Conservation (phyloP, 73 alveolate species). For the Paramecium bursaria region DNA sequence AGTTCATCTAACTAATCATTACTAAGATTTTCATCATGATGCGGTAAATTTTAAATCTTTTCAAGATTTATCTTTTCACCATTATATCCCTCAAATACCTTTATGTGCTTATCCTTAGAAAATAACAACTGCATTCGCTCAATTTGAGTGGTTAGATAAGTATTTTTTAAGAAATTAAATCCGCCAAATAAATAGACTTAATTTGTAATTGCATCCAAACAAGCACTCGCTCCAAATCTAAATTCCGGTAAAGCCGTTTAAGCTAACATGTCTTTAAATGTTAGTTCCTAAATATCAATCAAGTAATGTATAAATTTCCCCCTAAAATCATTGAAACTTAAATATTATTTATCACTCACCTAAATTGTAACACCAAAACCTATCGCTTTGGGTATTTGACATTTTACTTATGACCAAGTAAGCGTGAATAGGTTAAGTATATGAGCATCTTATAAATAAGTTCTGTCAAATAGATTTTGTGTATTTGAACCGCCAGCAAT, state of each 20-base stretch:
- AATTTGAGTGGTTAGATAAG: not conserved
- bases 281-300: not conserved
- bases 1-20: constrained; percentile 36
- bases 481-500: constrained; percentile 54
- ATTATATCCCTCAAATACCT: not conserved
- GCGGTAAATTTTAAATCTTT: not conserved
- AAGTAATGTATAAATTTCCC: constrained; percentile 21
- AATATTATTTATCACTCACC: constrained; percentile 4
- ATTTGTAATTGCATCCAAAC: constrained; percentile 19
- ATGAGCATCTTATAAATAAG: constrained; percentile 7
- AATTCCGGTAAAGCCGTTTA: too few species aligned
- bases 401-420: constrained; percentile 11
- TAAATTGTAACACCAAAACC: constrained; percentile 24
- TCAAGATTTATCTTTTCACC: constrained; percentile 14
- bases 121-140: constrained; percentile 12
- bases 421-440: not conserved
- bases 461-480: constrained; percentile 49
- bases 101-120: not conserved
- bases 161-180: constrained; percentile 11
- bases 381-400: constrained; percentile 1
- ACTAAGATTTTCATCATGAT: not conserved
- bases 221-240: constrained; percentile 21
- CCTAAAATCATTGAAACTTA: constrained; percentile 3
- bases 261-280: not conserved
- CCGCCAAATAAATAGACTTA: constrained; percentile 38